Base-by-base conservation (phyloP, 371 early-diverging fungal genomes). In the Mucor velutinosus region DNA sequence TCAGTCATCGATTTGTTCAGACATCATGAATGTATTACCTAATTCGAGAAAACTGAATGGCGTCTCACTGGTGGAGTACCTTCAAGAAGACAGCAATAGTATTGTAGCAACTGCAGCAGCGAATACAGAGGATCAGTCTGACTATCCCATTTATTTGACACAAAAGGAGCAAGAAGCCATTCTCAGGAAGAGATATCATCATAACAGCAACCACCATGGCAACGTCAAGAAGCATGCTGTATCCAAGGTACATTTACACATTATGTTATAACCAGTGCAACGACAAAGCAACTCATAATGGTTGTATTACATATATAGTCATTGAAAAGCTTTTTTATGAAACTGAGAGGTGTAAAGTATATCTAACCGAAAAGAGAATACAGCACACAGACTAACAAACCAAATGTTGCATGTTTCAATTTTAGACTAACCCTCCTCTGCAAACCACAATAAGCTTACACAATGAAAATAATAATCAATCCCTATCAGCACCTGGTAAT, bases 301-400 rank as follows among this genome's bases (percentile, higher is more conserved):
- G 35, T 55, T 33, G 32, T 5, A 19, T 53, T 53, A 37, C 14
- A 63, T 19, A 19, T 17, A 25, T 63, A 69, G 69, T 69, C 69
- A 45, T 53, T 69, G 7, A 69, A 51, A 47, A 59, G 43, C 19
- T 59, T 69, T 14, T 69, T 69, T 32, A 63, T 49, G 32, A 69
- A 69, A 64, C 23, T 69, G 51, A 63, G 59, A 58, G 64, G 69
- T 43, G 64, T 63, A 64, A 60, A 37, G 43, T 41, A 57, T 57
- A 43, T 21, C n/a, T 21, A 27, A 29, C n/a, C 14, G 7, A 41
- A 15, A 43, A 21, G 41, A 29, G 15, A 43, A 30, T 2, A 15
- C 7, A 45, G 17, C 11, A 53, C 53, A 53, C 53, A 15, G 27
- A 53, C 53, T 53, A 53, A 25, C 33, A 62, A 35, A 12, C 25